phyloP scores from a whole-genome alignment of 2,329 filamentous ascomycete genomes.

The Penicillium sclerotiorum region DNA sequence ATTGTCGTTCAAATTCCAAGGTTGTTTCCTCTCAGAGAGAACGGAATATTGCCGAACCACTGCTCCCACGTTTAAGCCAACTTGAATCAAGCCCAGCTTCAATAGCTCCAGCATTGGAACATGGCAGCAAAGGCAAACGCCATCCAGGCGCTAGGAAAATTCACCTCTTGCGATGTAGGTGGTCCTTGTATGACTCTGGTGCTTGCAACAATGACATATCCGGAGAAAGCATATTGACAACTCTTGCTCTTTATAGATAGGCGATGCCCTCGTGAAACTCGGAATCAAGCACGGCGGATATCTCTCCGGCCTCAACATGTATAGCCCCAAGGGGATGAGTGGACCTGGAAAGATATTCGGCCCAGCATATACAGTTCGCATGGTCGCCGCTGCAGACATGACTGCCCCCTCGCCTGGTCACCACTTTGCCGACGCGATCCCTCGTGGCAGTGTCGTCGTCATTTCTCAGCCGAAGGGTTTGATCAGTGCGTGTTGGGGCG shows the following conservation, averaged over 20 bases:
- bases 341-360: conserved; percentile 31
- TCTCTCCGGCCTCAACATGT: conserved; percentile 38
- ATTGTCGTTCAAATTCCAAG: no score
- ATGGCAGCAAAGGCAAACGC: conserved; percentile 19
- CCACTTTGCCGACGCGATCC: conserved; percentile 43
- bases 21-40: no score
- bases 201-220: not conserved
- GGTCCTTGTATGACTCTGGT: not conserved
- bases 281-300: conserved; percentile 37
- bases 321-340: conserved; percentile 23
- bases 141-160: conserved; percentile 18
- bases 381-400: conserved; percentile 38
- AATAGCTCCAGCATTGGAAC: not conserved
- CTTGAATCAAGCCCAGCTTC: not conserved
- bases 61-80: not conserved
- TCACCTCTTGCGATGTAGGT: conserved; percentile 25
- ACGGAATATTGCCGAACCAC: no score
- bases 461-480: conserved; percentile 39
- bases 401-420: conserved; percentile 29
- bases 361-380: conserved; percentile 34
- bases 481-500: conserved; percentile 42
- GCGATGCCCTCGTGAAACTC: conserved; percentile 40
- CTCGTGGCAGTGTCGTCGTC: conserved; percentile 38
- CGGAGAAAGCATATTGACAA: not conserved
- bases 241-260: conserved; percentile 27